Conservation (phyloP, 371 early-diverging fungal species). For the Mucor ambiguus region DNA sequence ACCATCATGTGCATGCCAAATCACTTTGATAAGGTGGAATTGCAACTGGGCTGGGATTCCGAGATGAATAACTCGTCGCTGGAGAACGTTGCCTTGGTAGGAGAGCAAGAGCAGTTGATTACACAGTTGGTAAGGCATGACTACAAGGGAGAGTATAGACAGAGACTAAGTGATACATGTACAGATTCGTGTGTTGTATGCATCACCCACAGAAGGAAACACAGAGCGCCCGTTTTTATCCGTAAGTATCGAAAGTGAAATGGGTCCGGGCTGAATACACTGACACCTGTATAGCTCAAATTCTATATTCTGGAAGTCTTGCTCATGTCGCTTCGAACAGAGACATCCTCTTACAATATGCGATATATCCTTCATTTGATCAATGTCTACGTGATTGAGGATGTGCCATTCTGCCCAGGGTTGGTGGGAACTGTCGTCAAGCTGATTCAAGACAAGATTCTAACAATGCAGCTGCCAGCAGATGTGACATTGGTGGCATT, state of each 20-base stretch:
- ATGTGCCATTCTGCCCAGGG: slow-evolving; percentile 76
- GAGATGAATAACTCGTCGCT: slow-evolving; percentile 37
- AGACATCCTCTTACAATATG: slow-evolving; percentile 69
- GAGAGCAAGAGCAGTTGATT: slow-evolving; percentile 60
- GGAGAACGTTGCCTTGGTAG: slow-evolving; percentile 21
- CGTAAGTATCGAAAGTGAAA: slow-evolving; percentile 19
- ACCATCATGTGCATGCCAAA: slow-evolving; percentile 75
- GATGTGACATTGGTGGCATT: slow-evolving; percentile 75
- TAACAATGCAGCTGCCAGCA: slow-evolving; percentile 64
- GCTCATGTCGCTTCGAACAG: slow-evolving; percentile 66
- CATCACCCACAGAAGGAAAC: slow-evolving; percentile 33
- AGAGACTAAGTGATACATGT: not conserved
- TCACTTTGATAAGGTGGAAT: slow-evolving; percentile 48
- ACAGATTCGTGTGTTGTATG: slow-evolving; percentile 63
- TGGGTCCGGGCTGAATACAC: not conserved
- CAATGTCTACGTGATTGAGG: slow-evolving; percentile 76
- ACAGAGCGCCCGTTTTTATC: slow-evolving; percentile 45
- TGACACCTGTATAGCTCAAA: slow-evolving; percentile 52
- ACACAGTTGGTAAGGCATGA: slow-evolving; percentile 49
- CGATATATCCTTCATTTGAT: slow-evolving; percentile 71
- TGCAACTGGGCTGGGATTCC: slow-evolving; percentile 55
- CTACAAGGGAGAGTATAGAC: not conserved
- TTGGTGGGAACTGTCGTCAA: slow-evolving; percentile 72
- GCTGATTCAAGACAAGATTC: slow-evolving; percentile 74
- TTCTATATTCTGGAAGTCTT: slow-evolving; percentile 72